Evolutionary conservation across 75 land plant genomes (phyloP).

Genomic region (Cunninghamia lanceolata): DNA sequence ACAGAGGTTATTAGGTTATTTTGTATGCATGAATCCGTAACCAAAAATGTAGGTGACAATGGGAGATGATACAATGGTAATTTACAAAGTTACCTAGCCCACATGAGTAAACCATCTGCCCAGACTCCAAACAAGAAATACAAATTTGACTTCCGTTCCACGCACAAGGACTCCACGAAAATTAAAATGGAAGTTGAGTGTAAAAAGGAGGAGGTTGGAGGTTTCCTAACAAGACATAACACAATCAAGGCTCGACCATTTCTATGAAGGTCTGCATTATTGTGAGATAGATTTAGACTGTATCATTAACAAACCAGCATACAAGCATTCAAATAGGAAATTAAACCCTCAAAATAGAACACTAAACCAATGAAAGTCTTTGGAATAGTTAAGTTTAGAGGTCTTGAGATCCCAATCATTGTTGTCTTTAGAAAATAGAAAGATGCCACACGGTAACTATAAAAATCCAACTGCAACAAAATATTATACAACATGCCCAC

Average conservation of each 20-base stretch:
- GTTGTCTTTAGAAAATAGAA: too few relatives aligned
- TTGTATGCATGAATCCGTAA: not conserved
- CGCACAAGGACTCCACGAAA: too few relatives aligned
- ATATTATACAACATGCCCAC: too few relatives aligned
- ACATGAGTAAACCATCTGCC: not conserved
- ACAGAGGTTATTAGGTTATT: too few relatives aligned
- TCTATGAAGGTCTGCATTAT: not conserved
- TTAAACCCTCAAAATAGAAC: not conserved
- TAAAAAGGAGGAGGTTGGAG: not conserved
- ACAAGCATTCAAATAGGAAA: not conserved
- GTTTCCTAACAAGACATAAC: not conserved
- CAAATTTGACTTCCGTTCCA: not conserved
- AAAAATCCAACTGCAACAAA: not conserved
- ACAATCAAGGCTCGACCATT: not conserved
- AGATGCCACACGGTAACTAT: not conserved
- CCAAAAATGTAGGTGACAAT: not conserved
- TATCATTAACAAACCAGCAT: not conserved
- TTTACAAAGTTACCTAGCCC: not conserved
- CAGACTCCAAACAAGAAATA: not conserved
- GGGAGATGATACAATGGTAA: not conserved
- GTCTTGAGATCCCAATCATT: not conserved
- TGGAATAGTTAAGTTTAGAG: not conserved
- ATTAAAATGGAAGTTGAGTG: not conserved
- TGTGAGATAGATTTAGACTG: not conserved
- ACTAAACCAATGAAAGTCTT: not conserved